Base-by-base conservation (phyloP, 2,329 filamentous ascomycete species). In the Alternaria arborescens region DNA sequence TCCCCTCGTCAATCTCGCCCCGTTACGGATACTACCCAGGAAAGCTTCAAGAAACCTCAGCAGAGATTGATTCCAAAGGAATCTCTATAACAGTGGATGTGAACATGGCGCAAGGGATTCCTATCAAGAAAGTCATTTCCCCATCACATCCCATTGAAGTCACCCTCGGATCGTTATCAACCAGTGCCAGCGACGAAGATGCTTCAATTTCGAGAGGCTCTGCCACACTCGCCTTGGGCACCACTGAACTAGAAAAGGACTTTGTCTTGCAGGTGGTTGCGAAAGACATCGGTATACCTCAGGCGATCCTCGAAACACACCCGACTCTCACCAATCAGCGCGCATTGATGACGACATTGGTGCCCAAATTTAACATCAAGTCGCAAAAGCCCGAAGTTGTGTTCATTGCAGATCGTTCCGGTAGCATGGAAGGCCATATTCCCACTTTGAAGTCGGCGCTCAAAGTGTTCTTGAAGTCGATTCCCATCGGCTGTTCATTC, bases 341-440 rank as follows among this genome's bases (percentile, higher is more conserved):
- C 11, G 52, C 57, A 6, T 41, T 60, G 40, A 60, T 60, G 57
- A 26, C 57, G 12, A 60, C 46, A 2, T 10, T 60, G 4, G 58
- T 60, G 22, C 58, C 52, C 2, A 60, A 57, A 32, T 60, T 60
- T 52, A 56, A 47, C 4, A 32, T 60, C 32, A 56, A 60, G 40
- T 41, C 52, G 26, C 32, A 60, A 42, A 60, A 47, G 41, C 58
- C 58, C 14, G 58, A 56, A 20, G 52, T 60, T 8, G 46, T 60
- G 2, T 50, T 60, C 46, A 50, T 60, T 8, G 58, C 40, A 22
- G 58, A 60, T 47, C 52, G 52, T 11, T 60, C 58, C 14, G 58
- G 58, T 18, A 60, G 58, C 18, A 60, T 60, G 52, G 10, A 7
- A 5, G 22, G 12, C 3, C 18, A 46, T 3, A 60, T 60, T 12